Conservation (phyloP, 2,329 filamentous ascomycete species). For the Scytalidium sp. region DNA sequence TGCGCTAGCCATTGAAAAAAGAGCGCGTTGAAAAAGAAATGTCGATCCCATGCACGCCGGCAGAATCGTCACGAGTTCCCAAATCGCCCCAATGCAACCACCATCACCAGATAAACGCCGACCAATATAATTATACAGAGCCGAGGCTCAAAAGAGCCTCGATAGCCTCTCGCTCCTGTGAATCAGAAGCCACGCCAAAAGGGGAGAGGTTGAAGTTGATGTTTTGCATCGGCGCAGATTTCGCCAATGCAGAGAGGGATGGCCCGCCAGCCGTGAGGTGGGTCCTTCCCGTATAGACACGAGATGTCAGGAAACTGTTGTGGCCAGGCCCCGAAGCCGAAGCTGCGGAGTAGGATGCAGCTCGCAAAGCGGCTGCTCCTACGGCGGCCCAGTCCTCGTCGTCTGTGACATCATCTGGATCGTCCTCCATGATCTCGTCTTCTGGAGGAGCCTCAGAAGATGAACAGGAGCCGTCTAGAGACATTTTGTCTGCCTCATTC, state of each 20-base stretch:
- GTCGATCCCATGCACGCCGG: slow-evolving; percentile 29
- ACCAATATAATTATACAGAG: slow-evolving; percentile 57
- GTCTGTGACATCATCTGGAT: slow-evolving; percentile 84
- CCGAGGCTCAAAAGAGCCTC: slow-evolving; percentile 79
- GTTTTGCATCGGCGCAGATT: slow-evolving; percentile 31
- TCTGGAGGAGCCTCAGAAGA: slow-evolving; percentile 69
- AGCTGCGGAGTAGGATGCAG: slow-evolving; percentile 55
- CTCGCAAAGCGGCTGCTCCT: slow-evolving; percentile 79
- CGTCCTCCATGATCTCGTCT: slow-evolving; percentile 67
- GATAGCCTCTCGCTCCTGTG: slow-evolving; percentile 77
- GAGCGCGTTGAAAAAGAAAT: slow-evolving; percentile 20
- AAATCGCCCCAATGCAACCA: slow-evolving; percentile 10
- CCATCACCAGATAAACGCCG: slow-evolving; percentile 21
- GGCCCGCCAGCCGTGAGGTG: slow-evolving; percentile 30
- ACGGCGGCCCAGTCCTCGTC: slow-evolving; percentile 95
- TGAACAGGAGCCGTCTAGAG: slow-evolving; percentile 72
- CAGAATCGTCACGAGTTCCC: slow-evolving; percentile 25
- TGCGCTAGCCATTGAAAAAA: slow-evolving; percentile 5
- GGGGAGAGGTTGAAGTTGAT: slow-evolving; percentile 48
- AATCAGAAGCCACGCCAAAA: slow-evolving; percentile 44
- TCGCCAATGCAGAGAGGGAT: slow-evolving; percentile 23
- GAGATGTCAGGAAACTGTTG: slow-evolving; percentile 44
- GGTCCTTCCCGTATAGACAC: slow-evolving; percentile 42
- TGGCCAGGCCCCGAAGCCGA: slow-evolving; percentile 51
- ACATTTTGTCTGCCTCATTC: slow-evolving; percentile 94